These are phyloP conservation scores for Penicillium sp. DNA, from an alignment of 2,329 filamentous ascomycete species.

Conservation along the genomic window DNA sequence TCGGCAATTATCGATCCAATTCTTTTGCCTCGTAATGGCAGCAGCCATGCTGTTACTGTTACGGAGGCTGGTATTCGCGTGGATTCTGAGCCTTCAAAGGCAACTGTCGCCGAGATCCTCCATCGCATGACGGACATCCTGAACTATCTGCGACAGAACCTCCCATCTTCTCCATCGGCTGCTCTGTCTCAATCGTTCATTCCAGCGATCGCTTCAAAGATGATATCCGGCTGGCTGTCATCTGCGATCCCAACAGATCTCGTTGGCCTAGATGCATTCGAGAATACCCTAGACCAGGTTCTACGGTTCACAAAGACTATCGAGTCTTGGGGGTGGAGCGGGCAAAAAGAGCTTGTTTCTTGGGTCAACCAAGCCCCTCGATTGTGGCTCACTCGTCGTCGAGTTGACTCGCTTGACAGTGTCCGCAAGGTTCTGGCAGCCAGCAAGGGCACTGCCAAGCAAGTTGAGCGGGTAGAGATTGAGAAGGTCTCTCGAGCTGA, in stretches of 20 bases:
- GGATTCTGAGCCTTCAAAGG: constrained; percentile 20
- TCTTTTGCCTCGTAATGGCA: constrained; percentile 25
- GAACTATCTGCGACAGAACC: constrained; percentile 47
- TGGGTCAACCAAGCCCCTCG: constrained; percentile 78
- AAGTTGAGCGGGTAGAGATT: constrained; percentile 79
- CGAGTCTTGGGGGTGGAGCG: constrained; percentile 59
- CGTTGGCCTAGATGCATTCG: constrained; percentile 65
- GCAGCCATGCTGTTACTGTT: constrained; percentile 26
- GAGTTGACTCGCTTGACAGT: constrained; percentile 71
- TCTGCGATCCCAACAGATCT: constrained; percentile 71
- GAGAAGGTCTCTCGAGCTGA: constrained; percentile 70
- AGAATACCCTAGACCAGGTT: constrained; percentile 63
- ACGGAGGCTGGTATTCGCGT: constrained; percentile 28
- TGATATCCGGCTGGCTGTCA: constrained; percentile 72
- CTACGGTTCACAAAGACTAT: constrained; percentile 61
- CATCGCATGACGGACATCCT: constrained; percentile 44
- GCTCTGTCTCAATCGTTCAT: constrained; percentile 67
- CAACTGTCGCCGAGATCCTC: constrained; percentile 38
- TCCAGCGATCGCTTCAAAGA: constrained; percentile 60
- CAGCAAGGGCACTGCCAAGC: constrained; percentile 62
- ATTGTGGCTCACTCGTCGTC: constrained; percentile 80
- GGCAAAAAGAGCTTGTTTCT: constrained; percentile 59
- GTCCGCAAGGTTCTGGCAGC: constrained; percentile 65
- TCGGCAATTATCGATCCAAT: constrained; percentile 32
- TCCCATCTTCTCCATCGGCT: constrained; percentile 48